Percentiles rank a stretch among this genome's conserved stretches.
phyloP scores from a whole-genome alignment of 306 rosid species.

The Sechiopsis laciniata region DNA sequence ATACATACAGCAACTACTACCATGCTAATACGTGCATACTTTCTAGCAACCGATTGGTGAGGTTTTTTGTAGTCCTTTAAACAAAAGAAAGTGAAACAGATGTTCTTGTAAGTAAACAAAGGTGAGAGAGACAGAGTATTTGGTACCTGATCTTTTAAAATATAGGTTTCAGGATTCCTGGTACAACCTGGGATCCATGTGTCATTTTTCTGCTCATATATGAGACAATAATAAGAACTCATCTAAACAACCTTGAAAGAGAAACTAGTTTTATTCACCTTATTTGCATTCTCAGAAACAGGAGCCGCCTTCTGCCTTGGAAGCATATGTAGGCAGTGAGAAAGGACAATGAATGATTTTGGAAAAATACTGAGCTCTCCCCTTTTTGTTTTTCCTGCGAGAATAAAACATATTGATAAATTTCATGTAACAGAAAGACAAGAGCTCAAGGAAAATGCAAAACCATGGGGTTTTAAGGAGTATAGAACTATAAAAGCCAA shows the following conservation, averaged over 20 bases:
- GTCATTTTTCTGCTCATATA: constrained; percentile 40
- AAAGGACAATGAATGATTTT: constrained; percentile 48
- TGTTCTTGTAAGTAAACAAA: background rate
- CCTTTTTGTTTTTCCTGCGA: constrained; percentile 75
- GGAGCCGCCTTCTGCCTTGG: constrained; percentile 65
- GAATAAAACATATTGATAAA: background rate
- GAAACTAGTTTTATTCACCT: constrained; percentile 35
- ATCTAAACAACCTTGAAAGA: constrained; percentile 16
- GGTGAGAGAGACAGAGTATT: background rate
- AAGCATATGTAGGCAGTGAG: constrained; percentile 84
- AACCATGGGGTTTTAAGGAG: background rate
- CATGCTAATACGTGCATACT: background rate
- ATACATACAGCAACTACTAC: background rate
- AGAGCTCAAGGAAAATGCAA: constrained; percentile 2
- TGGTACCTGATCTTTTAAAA: constrained; percentile 60
- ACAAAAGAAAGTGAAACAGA: background rate
- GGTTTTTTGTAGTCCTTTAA: background rate
- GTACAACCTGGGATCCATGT: constrained; percentile 69
- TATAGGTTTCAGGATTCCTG: constrained; percentile 75
- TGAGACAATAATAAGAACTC: constrained; percentile 16
- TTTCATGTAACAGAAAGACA: background rate
- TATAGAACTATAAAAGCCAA: too few species aligned
- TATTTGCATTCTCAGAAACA: constrained; percentile 48
- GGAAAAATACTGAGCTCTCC: constrained; percentile 89
- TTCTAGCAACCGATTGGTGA: background rate